A percentile compares a stretch with the other conserved stretches of the same genome.
Evolutionary conservation across 2,329 filamentous ascomycete genomes (phyloP).

Genomic region (Ophiocordyceps sinensis): DNA sequence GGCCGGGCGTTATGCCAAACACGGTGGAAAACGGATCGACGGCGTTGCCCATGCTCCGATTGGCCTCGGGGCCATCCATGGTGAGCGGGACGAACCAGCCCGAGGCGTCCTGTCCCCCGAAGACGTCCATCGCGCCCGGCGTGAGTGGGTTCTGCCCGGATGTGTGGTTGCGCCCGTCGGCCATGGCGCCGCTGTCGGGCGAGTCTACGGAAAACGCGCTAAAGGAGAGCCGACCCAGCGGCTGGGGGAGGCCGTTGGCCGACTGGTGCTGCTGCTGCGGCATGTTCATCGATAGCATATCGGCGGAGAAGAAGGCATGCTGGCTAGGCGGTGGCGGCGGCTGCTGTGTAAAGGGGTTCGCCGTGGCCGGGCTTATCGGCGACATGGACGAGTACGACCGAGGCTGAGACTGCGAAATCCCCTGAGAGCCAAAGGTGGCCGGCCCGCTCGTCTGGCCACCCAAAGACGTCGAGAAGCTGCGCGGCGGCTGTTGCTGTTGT

Average conservation of each 20-base stretch:
- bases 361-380: constrained; percentile 31
- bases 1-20: constrained; percentile 26
- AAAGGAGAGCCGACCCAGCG: constrained; percentile 63
- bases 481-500: constrained; percentile 8
- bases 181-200: constrained; percentile 14
- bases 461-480: constrained; percentile 27
- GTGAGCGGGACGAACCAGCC: constrained; percentile 94
- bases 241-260: constrained; percentile 40
- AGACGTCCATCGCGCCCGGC: constrained; percentile 8
- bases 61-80: constrained; percentile 58
- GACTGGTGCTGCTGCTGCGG: constrained; percentile 22
- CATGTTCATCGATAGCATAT: constrained; percentile 39
- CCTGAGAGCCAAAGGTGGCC: constrained; percentile 23
- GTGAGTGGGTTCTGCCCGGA: constrained; percentile 9
- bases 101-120: constrained; percentile 32
- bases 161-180: constrained; percentile 15
- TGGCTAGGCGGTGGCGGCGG: constrained; percentile 10
- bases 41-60: constrained; percentile 29
- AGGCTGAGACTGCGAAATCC: constrained; percentile 25
- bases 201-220: constrained; percentile 50
- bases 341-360: constrained; percentile 18
- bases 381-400: background rate
- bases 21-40: constrained; percentile 35
- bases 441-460: constrained; percentile 26
- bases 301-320: constrained; percentile 30